These are phyloP conservation scores for Coemansia sp. DNA, from an alignment of 192 early-diverging fungal species.

Conservation along the genomic window DNA sequence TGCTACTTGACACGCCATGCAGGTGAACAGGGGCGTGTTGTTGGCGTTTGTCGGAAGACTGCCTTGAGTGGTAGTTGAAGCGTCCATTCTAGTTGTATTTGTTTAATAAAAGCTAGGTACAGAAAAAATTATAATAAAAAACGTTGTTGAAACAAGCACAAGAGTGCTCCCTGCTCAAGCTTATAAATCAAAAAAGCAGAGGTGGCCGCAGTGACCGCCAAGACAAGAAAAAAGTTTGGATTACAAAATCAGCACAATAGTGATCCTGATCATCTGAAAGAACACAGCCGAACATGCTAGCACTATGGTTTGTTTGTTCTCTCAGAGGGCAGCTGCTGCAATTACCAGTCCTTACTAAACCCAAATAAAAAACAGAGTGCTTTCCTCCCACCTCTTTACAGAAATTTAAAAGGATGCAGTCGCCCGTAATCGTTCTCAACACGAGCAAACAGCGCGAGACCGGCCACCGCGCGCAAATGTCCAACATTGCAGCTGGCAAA, in stretches of 20 bases:
- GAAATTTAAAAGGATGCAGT: slow-evolving; percentile 59
- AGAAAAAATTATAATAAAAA: slow-evolving; percentile 2
- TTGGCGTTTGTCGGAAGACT: slow-evolving; percentile 45
- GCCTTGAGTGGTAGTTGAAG: background rate
- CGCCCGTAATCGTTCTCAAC: slow-evolving; percentile 87
- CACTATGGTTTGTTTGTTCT: slow-evolving; percentile 5
- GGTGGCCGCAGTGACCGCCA: background rate
- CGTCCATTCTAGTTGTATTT: slow-evolving; percentile 1
- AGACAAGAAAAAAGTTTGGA: slow-evolving; percentile 3
- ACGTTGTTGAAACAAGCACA: background rate
- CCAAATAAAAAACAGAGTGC: background rate
- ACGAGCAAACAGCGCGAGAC: slow-evolving; percentile 90
- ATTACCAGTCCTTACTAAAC: too few species aligned
- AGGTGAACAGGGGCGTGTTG: slow-evolving; percentile 66
- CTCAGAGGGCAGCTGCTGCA: background rate
- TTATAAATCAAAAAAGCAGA: background rate
- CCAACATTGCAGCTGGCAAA: slow-evolving; percentile 98
- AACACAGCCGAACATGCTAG: background rate
- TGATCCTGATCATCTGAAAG: background rate
- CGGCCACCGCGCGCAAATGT: slow-evolving; percentile 94
- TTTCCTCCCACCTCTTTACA: background rate
- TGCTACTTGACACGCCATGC: slow-evolving; percentile 89
- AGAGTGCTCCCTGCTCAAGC: background rate
- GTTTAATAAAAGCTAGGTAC: background rate
- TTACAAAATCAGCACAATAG: background rate